phyloP scores from a whole-genome alignment of 2,329 filamentous ascomycete genomes.

The Zymoseptoria passerinii region DNA sequence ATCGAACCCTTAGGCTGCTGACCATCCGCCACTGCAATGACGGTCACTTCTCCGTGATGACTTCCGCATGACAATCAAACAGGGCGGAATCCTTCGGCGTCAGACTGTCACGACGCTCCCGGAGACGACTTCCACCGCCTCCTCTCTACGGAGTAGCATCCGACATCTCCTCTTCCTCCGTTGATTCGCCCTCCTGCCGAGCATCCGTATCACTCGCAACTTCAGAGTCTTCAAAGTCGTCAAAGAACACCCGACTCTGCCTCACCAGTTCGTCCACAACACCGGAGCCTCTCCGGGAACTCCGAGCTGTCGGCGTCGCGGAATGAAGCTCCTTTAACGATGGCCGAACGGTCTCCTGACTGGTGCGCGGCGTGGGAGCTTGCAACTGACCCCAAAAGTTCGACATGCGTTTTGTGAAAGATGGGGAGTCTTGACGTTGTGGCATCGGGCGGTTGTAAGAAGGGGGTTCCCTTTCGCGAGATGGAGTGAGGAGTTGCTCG shows the following conservation, averaged over 20 bases:
- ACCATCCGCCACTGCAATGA: not conserved
- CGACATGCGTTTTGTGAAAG: conserved; percentile 25
- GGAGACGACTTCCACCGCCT: not conserved
- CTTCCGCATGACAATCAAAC: not conserved
- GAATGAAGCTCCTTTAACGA: conserved; percentile 4
- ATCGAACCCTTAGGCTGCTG: not conserved
- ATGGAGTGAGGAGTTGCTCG: conserved; percentile 16
- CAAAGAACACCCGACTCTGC: conserved; percentile 41
- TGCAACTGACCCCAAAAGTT: conserved; percentile 22
- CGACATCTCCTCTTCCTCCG: not conserved
- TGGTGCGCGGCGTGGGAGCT: conserved; percentile 12
- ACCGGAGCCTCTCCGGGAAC: conserved; percentile 23
- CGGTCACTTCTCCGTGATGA: not conserved
- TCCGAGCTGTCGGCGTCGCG: conserved; percentile 9
- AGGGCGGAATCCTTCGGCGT: not conserved
- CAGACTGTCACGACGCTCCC: not conserved
- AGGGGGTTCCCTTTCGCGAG: conserved; percentile 8
- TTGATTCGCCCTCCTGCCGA: not conserved
- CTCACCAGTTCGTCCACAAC: conserved; percentile 38
- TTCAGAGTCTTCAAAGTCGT: conserved; percentile 32
- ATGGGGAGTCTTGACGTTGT: conserved; percentile 21
- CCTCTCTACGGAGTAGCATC: not conserved
- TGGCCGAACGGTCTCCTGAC: conserved; percentile 17
- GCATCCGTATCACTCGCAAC: not conserved
- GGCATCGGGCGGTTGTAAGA: conserved; percentile 8